These are phyloP conservation scores for Tilletia caries DNA, from an alignment of 1,284 basidiomycete species.

Conservation along the genomic window DNA sequence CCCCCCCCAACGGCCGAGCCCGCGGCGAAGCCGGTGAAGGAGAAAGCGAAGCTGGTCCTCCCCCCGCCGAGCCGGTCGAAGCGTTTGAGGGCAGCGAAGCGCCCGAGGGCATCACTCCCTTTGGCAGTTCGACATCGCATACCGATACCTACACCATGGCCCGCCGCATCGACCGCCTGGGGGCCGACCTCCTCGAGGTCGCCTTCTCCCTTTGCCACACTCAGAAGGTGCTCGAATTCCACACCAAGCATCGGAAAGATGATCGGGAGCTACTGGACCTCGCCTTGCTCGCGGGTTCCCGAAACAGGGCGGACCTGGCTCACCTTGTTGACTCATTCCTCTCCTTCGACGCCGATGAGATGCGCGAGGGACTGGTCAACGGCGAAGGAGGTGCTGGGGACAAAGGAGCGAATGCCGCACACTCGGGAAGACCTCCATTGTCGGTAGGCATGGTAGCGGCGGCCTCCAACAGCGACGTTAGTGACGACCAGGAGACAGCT, in stretches of 20 bases:
- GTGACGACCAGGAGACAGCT: neutral
- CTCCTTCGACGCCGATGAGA: too few species aligned
- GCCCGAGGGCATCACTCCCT: neutral
- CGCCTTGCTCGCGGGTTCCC: neutral
- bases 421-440: too few species aligned
- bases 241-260: neutral
- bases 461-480: neutral
- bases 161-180: neutral
- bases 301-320: neutral
- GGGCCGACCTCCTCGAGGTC: neutral
- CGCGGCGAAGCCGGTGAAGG: too few species aligned
- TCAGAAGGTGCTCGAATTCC: neutral
- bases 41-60: too few species aligned
- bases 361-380: too few species aligned
- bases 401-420: too few species aligned
- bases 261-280: neutral
- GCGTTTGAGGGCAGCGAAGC: neutral
- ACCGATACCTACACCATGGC: neutral
- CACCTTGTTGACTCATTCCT: too few species aligned
- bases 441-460: neutral
- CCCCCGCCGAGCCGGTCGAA: neutral
- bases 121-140: neutral
- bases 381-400: too few species aligned
- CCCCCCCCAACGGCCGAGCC: too few species aligned
- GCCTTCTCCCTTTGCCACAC: neutral